These are phyloP conservation scores for Scleromitrula shiraiana DNA, from an alignment of 2,329 filamentous ascomycete species.

Conservation along the genomic window DNA sequence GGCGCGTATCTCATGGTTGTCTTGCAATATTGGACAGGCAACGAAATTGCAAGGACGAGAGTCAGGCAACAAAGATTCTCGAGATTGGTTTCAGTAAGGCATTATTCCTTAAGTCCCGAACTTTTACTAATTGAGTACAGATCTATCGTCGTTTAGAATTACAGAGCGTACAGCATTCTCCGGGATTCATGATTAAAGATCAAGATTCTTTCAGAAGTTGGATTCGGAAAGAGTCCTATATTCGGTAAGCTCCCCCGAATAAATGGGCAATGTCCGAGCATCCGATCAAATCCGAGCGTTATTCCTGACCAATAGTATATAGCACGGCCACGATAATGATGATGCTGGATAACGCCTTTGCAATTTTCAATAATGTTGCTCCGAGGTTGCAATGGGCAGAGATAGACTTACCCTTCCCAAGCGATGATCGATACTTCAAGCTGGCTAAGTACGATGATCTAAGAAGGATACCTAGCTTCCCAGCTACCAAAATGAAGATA, in stretches of 20 bases:
- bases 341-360: constrained; percentile 28
- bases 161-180: constrained; percentile 21
- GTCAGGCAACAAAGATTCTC: constrained; percentile 26
- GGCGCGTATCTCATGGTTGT: constrained; percentile 28
- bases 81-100: constrained; percentile 24
- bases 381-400: constrained; percentile 28
- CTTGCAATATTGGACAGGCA: constrained; percentile 28
- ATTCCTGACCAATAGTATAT: no score
- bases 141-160: constrained; percentile 25
- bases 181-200: constrained; percentile 20
- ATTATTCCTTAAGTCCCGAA: not conserved
- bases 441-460: constrained; percentile 22
- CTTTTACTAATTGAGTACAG: constrained; percentile 11
- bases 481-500: constrained; percentile 22
- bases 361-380: constrained; percentile 28
- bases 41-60: constrained; percentile 21
- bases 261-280: not conserved
- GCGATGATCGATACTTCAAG: constrained; percentile 24
- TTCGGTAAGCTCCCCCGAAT: constrained; percentile 17
- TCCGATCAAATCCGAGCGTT: no score
- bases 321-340: constrained; percentile 22
- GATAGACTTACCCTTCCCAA: constrained; percentile 25
- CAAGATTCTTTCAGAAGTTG: constrained; percentile 23
- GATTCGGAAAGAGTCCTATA: constrained; percentile 25
- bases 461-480: constrained; percentile 13